A percentile compares a stretch with the other conserved stretches of the same genome.
Conservation (phyloP, 306 rosid species). For the Sicyos edulis region DNA sequence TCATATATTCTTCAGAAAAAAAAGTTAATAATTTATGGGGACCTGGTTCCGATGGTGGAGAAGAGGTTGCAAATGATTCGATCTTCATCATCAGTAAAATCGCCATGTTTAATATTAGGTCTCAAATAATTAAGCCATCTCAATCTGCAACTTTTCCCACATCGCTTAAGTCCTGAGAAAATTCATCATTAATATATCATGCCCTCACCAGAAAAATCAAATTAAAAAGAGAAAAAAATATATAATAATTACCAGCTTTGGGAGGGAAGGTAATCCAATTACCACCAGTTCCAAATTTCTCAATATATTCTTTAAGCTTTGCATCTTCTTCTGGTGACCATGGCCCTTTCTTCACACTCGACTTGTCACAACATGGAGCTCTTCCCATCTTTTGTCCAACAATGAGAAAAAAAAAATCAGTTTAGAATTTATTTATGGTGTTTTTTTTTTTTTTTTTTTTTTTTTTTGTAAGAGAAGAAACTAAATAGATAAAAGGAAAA, state of each 20-base stretch:
- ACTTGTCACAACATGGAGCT: conserved; percentile 73
- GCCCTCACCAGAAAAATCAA: background rate
- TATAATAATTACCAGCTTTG: conserved; percentile 64
- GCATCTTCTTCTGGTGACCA: no score
- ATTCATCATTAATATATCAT: background rate
- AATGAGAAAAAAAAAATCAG: no score
- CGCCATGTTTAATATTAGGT: conserved; percentile 86
- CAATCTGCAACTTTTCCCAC: conserved; percentile 57
- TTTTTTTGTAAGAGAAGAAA: background rate
- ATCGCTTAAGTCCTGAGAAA: conserved; percentile 56
- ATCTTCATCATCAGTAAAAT: conserved; percentile 79
- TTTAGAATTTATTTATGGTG: no score
- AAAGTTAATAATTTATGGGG: background rate
- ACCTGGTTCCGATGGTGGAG: conserved; percentile 85
- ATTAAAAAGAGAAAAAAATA: background rate
- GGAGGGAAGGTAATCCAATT: no score
- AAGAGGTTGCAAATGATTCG: conserved; percentile 70
- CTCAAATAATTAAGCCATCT: conserved; percentile 66
- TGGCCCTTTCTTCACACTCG: background rate
- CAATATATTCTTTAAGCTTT: conserved; percentile 62
- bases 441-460: no score
- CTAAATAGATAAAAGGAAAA: background rate
- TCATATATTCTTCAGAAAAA: no score
- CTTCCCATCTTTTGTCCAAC: background rate
- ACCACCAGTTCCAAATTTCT: conserved; percentile 73